A percentile compares a stretch with the other conserved stretches of the same genome.
Evolutionary conservation across 495 filamentous ascomycete genomes (phyloP).

Genomic region (Tuber aestivum): DNA sequence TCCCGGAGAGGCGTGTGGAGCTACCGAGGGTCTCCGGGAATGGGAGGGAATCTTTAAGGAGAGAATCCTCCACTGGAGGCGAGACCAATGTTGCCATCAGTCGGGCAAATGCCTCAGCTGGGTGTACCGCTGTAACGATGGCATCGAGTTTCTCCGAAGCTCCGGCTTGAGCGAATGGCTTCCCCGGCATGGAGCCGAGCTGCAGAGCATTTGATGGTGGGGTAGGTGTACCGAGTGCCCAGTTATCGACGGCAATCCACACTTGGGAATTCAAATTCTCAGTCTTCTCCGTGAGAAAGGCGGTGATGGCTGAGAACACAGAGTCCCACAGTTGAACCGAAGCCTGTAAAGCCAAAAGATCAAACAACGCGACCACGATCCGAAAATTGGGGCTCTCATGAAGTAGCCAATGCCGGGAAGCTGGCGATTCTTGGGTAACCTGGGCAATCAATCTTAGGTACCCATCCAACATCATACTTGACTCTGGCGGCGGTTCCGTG

Average conservation of each 20-base stretch:
- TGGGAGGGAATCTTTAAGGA: conserved; percentile 65
- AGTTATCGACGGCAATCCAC: conserved; percentile 38
- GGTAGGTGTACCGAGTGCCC: conserved; percentile 34
- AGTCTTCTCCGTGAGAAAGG: conserved; percentile 39
- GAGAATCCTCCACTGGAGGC: conserved; percentile 54
- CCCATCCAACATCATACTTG: conserved; percentile 82
- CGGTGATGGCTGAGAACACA: conserved; percentile 41
- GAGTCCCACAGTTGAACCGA: conserved; percentile 42
- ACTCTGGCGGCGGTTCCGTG: conserved; percentile 73
- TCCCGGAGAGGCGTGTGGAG: conserved; percentile 70
- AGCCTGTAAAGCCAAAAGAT: conserved; percentile 36
- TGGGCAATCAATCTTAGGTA: conserved; percentile 83
- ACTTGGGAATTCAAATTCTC: conserved; percentile 32
- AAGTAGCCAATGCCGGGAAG: conserved; percentile 53
- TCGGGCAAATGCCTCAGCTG: conserved; percentile 65
- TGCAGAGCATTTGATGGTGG: conserved; percentile 28
- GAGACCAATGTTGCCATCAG: conserved; percentile 63
- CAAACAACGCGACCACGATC: conserved; percentile 34
- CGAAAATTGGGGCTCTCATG: conserved; percentile 54
- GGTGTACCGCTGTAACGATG: conserved; percentile 39
- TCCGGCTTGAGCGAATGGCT: conserved; percentile 31
- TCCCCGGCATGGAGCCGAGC: conserved; percentile 27
- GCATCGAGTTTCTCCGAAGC: conserved; percentile 38
- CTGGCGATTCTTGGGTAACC: conserved; percentile 63
- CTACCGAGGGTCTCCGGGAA: conserved; percentile 86